Conservation (phyloP, 805 yeast species). For the Ogataea polymorpha region DNA sequence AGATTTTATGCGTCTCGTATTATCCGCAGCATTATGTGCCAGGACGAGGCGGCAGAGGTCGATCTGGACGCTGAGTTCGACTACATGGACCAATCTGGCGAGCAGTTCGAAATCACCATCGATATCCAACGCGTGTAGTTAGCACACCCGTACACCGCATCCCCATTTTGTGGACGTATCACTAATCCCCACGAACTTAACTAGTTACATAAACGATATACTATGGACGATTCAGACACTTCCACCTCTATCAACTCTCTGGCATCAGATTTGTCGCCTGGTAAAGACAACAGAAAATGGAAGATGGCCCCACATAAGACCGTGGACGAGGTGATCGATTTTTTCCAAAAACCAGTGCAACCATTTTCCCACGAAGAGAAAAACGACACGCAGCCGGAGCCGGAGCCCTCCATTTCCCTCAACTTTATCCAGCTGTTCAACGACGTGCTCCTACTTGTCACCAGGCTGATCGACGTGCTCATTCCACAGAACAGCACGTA, state of each 20-base stretch:
- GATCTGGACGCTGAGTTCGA: conserved; percentile 27
- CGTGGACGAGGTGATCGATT: conserved; percentile 16
- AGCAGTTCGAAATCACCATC: conserved; percentile 41
- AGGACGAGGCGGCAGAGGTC: conserved; percentile 10
- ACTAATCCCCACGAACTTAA: conserved; percentile 1
- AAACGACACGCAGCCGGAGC: background rate
- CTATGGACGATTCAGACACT: conserved; percentile 10
- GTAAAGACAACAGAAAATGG: conserved; percentile 2
- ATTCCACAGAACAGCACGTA: conserved; percentile 25
- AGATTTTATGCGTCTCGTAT: conserved; percentile 47
- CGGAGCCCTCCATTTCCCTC: conserved; percentile 8
- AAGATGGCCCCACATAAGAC: conserved; percentile 2
- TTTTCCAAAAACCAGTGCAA: conserved; percentile 13
- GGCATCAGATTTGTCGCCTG: background rate
- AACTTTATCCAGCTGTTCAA: conserved; percentile 18
- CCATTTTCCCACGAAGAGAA: conserved; percentile 6
- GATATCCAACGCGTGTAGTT: conserved; percentile 33
- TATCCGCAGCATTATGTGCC: conserved; percentile 34
- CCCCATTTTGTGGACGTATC: background rate
- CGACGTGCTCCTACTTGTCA: conserved; percentile 15
- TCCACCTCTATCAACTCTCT: conserved; percentile 7
- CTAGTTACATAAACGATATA: background rate
- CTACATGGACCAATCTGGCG: conserved; percentile 28
- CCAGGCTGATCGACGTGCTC: conserved; percentile 17
- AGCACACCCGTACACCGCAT: conserved; percentile 3